Base-by-base conservation (phyloP, 306 rosid genomes). In the Trifolium repens region DNA sequence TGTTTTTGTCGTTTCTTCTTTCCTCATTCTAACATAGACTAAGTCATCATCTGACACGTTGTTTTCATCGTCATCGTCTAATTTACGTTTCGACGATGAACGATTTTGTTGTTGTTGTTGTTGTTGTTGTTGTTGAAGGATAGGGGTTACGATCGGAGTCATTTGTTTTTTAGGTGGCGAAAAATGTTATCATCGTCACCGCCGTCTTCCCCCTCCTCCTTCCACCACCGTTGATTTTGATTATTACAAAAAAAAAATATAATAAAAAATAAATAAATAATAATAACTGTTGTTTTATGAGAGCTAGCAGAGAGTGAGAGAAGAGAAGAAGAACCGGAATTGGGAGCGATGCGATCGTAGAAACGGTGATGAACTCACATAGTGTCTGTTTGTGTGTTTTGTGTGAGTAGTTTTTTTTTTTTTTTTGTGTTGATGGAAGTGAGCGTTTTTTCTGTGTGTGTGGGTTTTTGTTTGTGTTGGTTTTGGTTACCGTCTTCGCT, bases 1-100 rank as follows among this genome's bases (percentile, higher is more conserved):
- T 64, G 89, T 89, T 69, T 73, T 79, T 14, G 85, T 80, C 4
- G 85, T 79, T 42, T 90, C 94, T 30, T 77, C 88, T 52, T 74
- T 90, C 81, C 89, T 82, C 98, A 87, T 91, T 65, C 91, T 88
- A 17, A 83, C 90, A 8, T 86, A 79, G 9, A 87, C 85, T 80
- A 89, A 71, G 84, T 90, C 96, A 61, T 61, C 67, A 32, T 61
- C 67, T 3, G 62, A 71, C 1, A 47, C 57, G 43, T 9, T 55
- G 13, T 72, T 72, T 2, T 74, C 80, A 0, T 80, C 91, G 7
- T 85, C 89, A 42, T 85, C 90, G 52, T 81, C 86, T 42, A 88
- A 81, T 78, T 94, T 94, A 6, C 98, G 94, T 73, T 94, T 94
- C 1, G 93, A 77, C 2, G 92, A 73, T 40, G 72, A 78, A 47